Percentiles rank a stretch among this genome's conserved stretches.
Evolutionary conservation across 345 rosid species (phyloP).

Genomic region (Eucalyptus curtisii): DNA sequence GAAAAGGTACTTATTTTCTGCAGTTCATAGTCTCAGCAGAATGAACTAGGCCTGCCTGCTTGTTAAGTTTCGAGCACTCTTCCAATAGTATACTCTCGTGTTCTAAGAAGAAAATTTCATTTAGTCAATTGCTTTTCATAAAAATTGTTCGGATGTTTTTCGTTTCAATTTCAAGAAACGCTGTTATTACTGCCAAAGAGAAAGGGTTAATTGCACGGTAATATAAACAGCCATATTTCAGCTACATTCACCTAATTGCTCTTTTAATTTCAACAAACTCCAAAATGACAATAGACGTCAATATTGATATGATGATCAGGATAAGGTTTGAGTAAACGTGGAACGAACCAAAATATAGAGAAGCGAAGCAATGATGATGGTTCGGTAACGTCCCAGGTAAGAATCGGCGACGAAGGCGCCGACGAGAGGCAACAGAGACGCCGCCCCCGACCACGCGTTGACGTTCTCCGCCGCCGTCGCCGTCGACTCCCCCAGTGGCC

Average conservation of each 20-base stretch:
- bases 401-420: conserved; percentile 38
- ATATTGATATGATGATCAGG: background rate
- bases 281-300: background rate
- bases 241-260: background rate
- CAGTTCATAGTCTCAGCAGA: background rate
- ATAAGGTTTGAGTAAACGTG: background rate
- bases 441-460: conserved; percentile 13
- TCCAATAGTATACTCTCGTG: background rate
- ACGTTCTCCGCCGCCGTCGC: conserved; percentile 9
- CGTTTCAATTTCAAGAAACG: background rate
- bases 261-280: background rate
- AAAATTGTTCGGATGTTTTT: background rate
- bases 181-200: background rate
- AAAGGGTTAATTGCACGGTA: background rate
- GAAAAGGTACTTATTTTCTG: background rate
- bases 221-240: background rate
- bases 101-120: background rate
- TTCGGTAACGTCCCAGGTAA: conserved; percentile 35
- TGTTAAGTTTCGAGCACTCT: background rate
- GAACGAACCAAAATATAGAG: conserved; percentile 17
- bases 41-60: background rate
- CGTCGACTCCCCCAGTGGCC: conserved; percentile 7
- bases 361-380: conserved; percentile 21
- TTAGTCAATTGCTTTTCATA: background rate
- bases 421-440: conserved; percentile 25